Evolutionary conservation across 257 asterid genomes (phyloP), one percentile per base, ranked within the genome.

Genomic region (Solanum sparsipilum): DNA sequence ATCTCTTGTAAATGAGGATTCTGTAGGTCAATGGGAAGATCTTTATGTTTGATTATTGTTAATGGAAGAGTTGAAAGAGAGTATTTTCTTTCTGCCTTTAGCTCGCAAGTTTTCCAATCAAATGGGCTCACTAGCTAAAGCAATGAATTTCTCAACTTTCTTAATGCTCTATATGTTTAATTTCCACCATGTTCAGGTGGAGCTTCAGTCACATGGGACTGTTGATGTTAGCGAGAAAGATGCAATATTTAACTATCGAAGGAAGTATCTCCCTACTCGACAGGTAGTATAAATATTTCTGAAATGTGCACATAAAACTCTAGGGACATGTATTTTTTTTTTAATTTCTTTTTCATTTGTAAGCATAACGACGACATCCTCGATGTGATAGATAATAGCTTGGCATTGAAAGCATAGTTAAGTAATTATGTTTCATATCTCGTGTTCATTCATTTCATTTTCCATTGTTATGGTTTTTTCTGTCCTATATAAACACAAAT

Each of bases 251-350:
- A 96, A 93, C 85, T 96, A 94, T 73, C 92, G 98, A 78, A 84
- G 98, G 87, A 96, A 96, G 89, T 96, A 96, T 90, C 96, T 96
- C 52, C 98, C 98, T 72, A 96, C 98, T 23, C 96, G 91, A 88
- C 98, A 96, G 98, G 98, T 96, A 91, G 5, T 29, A 11, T 29
- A 81, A 46, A 46, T 46, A 52, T 81, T 79, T 81, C 27, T 16
- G 85, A 36, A 81, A 46, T 46, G 85, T 46, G 85, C 85, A 81
- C 84, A 2, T 81, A 1, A 27, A 46, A 27, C 68, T 81, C 85
- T 46, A 81, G 68, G 41, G 38, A 25, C 65, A 41, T 78, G 84
- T 41, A 23, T 76, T 76, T n/a, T 8, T 8, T 75, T 76, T 76
- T 13, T 4, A 44, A 13, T 71, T 13, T 44, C 36, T 46, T 79